A percentile compares a stretch with the other conserved stretches of the same genome.
Conservation (phyloP, 2,329 filamentous ascomycete genomes). For the Arachnopeziza araneosa region DNA sequence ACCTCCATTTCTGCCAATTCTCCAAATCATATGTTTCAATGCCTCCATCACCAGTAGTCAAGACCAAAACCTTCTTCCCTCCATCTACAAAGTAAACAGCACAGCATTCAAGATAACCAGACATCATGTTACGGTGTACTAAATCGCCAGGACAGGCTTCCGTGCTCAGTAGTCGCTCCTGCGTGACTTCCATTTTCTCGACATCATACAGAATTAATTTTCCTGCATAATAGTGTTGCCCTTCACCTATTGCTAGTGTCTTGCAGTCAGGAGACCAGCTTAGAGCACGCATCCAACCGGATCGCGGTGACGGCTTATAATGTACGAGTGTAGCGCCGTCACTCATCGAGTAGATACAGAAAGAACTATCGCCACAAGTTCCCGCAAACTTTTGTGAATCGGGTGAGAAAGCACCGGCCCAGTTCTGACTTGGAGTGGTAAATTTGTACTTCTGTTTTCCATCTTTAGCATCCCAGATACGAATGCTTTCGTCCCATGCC, state of each 20-base stretch:
- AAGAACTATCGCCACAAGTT: slow-evolving; percentile 7
- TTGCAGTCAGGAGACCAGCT: slow-evolving; percentile 6
- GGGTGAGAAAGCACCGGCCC: slow-evolving; percentile 8
- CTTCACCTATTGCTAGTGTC: slow-evolving; percentile 5
- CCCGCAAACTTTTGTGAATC: slow-evolving; percentile 7
- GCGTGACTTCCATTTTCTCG: slow-evolving; percentile 3
- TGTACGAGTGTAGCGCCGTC: slow-evolving; percentile 5
- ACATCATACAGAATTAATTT: slow-evolving; percentile 4
- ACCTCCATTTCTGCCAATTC: slow-evolving; percentile 9
- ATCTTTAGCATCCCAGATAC: slow-evolving; percentile 7
- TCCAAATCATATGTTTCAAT: slow-evolving; percentile 11
- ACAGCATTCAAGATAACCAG: slow-evolving; percentile 5
- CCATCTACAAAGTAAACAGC: slow-evolving; percentile 6
- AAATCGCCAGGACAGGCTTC: neutral
- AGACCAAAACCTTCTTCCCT: slow-evolving; percentile 7
- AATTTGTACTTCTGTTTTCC: slow-evolving; percentile 6
- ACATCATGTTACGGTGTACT: neutral
- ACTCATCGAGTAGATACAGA: slow-evolving; percentile 4
- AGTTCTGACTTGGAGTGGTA: slow-evolving; percentile 7
- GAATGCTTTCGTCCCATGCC: slow-evolving; percentile 6
- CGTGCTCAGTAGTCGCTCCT: slow-evolving; percentile 5
- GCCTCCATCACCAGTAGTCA: slow-evolving; percentile 8
- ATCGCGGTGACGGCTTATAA: neutral
- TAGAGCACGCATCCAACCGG: slow-evolving; percentile 7
- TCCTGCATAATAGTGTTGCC: neutral